Base-by-base conservation (phyloP, 805 yeast species). In the Monosporozyma yasuniensis region DNA sequence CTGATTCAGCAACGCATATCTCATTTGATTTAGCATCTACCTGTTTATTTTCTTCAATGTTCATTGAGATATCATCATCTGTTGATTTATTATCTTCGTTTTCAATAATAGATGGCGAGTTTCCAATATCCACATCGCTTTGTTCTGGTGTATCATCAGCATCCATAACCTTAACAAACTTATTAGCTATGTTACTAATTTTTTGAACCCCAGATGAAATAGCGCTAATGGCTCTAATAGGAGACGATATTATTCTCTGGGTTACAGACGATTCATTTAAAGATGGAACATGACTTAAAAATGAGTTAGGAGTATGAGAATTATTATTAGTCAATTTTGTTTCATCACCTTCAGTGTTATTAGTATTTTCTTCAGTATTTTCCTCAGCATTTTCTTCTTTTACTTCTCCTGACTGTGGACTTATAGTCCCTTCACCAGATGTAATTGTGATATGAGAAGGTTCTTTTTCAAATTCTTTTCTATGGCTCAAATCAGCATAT, bases 141-240 rank as follows among this genome's bases (percentile, higher is more conserved):
- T 47, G 52, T 18, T 44, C 38, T 16, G 46, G 50, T 8, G 49
- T 37, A 28, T 50, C 46, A n/a, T 50, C 32, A n/a, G 46, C 55
- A 25, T 58, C 61, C 11, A 56, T 44, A 25, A 47, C 47, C 23
- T 50, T 50, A 4, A 54, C 56, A 39, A 58, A 58, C 18, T 47
- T 42, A 19, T 54, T 47, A 16, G 60, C 59, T 11, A 48, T 50
- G 41, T 46, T 44, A 16, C 53, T 54, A 1, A 56, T 54, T 18
- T 50, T 50, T 42, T 47, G 55, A 18, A 58, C 47, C 3, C 60
- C 54, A 21, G 51, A 47, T 7, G 50, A 34, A 9, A 58, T 38
- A 10, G 52, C 35, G 8, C 39, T 43, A 11, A 55, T 30, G 11
- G 53, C 60, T 12, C 50, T 53, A 14, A 47, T 38, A 5, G 61